Base-by-base conservation (phyloP, 73 alveolate species). In the Uronychia setigera region DNA sequence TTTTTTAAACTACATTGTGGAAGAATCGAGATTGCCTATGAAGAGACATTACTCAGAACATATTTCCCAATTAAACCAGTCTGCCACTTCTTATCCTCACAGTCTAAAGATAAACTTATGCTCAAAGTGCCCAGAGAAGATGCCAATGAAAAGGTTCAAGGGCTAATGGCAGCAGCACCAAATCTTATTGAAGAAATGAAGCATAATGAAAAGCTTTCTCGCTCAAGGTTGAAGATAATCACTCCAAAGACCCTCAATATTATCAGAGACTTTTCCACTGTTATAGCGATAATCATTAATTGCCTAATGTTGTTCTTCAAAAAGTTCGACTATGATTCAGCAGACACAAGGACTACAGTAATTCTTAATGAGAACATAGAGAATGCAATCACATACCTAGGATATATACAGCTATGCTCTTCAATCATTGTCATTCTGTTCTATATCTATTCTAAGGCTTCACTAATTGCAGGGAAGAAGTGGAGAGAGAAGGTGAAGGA, bases 51-150 rank as follows among this genome's bases (percentile, higher is more conserved):
- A 19, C 19, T 11, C 26, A 31, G 79, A n/a, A 58, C 58, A 25
- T 84, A 77, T 81, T 84, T 84, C 91, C 91, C 91, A 19, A 78
- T 84, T n/a, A 0, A 35, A 27, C 91, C 91, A 1, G 86, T 84
- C 29, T 84, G 91, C n/a, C 76, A 84, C 32, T 59, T 27, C 77
- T 58, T 84, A 13, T 11, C 31, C 28, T 77, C 27, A 1, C 14
- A 76, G 74, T 33, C 29, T 33, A 84, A 77, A 32, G 75, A 9
- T 0, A 29, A 35, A 33, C 80, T 84, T 29, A 33, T 31, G n/a
- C 13, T 29, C n/a, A 29, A 31, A 1, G 86, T 34, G 26, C 29
- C 25, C 35, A 84, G 86, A 35, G 80, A 26, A 31, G n/a, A 33
- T 35, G 80, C 91, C 5, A 60, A 35, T 28, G 86, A 1, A n/a